Percentiles rank a stretch among this genome's conserved stretches.
phyloP scores from a whole-genome alignment of 2,329 filamentous ascomycete species.

The Fusarium sulawesiense region DNA sequence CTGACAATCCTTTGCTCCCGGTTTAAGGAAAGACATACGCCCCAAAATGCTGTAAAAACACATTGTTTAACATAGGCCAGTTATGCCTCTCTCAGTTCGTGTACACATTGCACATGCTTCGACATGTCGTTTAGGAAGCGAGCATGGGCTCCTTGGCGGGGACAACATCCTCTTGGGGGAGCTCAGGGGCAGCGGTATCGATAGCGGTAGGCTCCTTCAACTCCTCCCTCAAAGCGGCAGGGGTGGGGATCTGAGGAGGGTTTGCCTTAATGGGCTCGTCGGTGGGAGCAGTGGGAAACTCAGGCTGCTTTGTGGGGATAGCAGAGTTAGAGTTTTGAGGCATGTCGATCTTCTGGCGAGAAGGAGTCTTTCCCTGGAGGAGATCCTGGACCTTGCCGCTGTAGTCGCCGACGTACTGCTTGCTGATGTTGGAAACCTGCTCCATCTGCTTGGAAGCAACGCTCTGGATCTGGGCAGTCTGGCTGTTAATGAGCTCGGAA shows the following conservation, averaged over 20 bases:
- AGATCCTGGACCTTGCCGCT: conserved; percentile 74
- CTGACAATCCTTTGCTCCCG: conserved; percentile 42
- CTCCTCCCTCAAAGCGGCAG: conserved; percentile 44
- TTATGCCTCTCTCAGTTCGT: conserved; percentile 45
- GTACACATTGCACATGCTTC: conserved; percentile 44
- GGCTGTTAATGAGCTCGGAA: conserved; percentile 68
- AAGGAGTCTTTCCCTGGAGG: conserved; percentile 62
- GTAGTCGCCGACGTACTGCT: conserved; percentile 76
- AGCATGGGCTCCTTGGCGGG: conserved; percentile 44
- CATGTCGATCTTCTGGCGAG: conserved; percentile 57
- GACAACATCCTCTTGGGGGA: conserved; percentile 39
- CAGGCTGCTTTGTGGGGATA: conserved; percentile 44
- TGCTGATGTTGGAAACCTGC: conserved; percentile 71
- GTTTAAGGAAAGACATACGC: conserved; percentile 45
- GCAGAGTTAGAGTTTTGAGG: conserved; percentile 40
- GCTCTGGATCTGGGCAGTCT: conserved; percentile 71
- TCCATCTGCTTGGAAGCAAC: conserved; percentile 73
- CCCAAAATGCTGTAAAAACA: conserved; percentile 47
- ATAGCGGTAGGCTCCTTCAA: conserved; percentile 42
- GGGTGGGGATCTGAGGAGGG: conserved; percentile 37
- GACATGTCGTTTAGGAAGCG: conserved; percentile 46
- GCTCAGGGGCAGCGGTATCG: conserved; percentile 44
- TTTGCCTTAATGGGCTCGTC: conserved; percentile 50
- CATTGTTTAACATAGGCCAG: conserved; percentile 43
- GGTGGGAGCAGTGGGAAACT: conserved; percentile 54